Evolutionary conservation across 2,329 filamentous ascomycete genomes (phyloP).

Genomic region (Pseudogymnoascus sp.): DNA sequence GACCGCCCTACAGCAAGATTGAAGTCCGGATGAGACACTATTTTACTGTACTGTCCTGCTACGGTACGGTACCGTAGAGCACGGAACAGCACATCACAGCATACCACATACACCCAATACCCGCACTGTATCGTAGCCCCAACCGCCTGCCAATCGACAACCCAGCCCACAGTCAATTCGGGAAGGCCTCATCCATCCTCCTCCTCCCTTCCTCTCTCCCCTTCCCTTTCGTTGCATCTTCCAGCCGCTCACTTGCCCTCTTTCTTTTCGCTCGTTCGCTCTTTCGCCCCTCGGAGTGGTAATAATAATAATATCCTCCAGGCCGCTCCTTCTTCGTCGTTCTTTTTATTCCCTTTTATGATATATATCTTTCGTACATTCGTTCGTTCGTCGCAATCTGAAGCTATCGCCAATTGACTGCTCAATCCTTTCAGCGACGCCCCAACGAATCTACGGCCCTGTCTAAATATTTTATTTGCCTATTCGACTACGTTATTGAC

Average conservation of each 20-base stretch:
- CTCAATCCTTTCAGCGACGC: slow-evolving; percentile 3
- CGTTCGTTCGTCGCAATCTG: slow-evolving; percentile 1
- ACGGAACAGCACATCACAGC: background rate
- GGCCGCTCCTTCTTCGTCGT: slow-evolving; percentile 3
- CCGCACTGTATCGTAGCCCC: background rate
- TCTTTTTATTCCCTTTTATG: slow-evolving; percentile 9
- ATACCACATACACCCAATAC: background rate
- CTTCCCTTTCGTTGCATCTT: slow-evolving; percentile 4
- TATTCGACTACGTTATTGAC: background rate
- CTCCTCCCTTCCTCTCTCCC: background rate
- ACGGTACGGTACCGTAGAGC: background rate
- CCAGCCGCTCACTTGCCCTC: slow-evolving; percentile 7
- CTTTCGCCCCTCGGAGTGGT: slow-evolving; percentile 1
- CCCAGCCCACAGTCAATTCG: slow-evolving; percentile 3
- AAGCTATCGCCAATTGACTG: background rate
- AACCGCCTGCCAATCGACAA: background rate
- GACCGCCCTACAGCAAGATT: background rate
- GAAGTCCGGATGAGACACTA: background rate
- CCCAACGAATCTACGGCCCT: background rate
- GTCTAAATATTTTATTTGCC: slow-evolving; percentile 3
- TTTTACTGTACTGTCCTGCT: background rate
- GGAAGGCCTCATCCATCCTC: background rate
- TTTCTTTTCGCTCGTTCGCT: slow-evolving; percentile 5
- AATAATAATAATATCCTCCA: slow-evolving; percentile 11
- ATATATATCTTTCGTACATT: background rate